phyloP scores from a whole-genome alignment of 202 grass and related monocot genomes.

The Dendrocalamus latiflorus region DNA sequence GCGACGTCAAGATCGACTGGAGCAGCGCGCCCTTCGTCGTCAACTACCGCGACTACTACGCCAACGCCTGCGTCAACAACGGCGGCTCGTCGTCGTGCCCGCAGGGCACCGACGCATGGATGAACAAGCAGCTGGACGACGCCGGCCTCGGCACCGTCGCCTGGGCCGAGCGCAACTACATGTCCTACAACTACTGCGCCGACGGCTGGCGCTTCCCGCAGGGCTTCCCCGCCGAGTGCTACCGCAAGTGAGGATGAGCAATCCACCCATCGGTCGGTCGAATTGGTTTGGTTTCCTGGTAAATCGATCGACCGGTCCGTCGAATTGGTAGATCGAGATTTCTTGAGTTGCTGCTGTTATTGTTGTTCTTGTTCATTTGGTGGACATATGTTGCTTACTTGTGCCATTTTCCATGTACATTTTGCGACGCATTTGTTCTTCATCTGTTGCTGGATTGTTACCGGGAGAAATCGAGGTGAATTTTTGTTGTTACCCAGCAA shows the following conservation, averaged over 20 bases:
- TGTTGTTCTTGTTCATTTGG: too few relatives aligned
- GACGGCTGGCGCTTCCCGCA: slow-evolving; percentile 56
- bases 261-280: too few relatives aligned
- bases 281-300: too few relatives aligned
- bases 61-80: slow-evolving; percentile 22
- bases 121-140: slow-evolving; percentile 22
- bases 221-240: slow-evolving; percentile 52
- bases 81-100: background rate
- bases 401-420: slow-evolving; percentile 19
- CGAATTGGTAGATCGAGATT: background rate
- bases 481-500: background rate
- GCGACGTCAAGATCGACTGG: slow-evolving; percentile 74
- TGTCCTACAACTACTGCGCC: slow-evolving; percentile 71
- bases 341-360: background rate
- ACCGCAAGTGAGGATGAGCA: background rate
- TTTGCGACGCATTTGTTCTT: background rate
- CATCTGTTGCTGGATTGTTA: background rate
- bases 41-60: slow-evolving; percentile 40
- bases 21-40: slow-evolving; percentile 53
- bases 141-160: slow-evolving; percentile 31
- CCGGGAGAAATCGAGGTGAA: background rate
- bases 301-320: too few relatives aligned
- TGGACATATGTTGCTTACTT: too few relatives aligned
- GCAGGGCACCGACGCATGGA: background rate
- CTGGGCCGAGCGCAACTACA: slow-evolving; percentile 59